A percentile compares a stretch with the other conserved stretches of the same genome.
Evolutionary conservation across 2,329 filamentous ascomycete species (phyloP).

Genomic region (Stagonosporopsis cucurbitacearum): DNA sequence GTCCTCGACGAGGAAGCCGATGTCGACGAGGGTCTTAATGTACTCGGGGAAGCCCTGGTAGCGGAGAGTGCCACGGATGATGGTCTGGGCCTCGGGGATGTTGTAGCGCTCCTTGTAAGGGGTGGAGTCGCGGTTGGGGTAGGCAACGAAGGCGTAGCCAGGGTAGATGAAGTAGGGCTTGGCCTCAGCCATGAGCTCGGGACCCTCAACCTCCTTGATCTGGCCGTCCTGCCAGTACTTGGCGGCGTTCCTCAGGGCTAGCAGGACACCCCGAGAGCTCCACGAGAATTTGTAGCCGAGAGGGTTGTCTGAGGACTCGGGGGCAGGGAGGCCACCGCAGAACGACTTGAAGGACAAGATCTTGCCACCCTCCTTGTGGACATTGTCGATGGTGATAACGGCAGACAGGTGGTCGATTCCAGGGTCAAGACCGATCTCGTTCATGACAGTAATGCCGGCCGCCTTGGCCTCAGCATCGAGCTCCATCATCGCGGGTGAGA

Average conservation of each 20-base stretch:
- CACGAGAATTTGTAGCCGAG: slow-evolving; percentile 90
- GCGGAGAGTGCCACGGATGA: slow-evolving; percentile 82
- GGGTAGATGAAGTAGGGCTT: slow-evolving; percentile 93
- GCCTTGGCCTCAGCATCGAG: slow-evolving; percentile 83
- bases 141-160: slow-evolving; percentile 87
- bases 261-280: slow-evolving; percentile 79
- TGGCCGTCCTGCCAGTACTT: slow-evolving; percentile 83
- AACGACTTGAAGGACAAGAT: slow-evolving; percentile 81
- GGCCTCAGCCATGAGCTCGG: slow-evolving; percentile 82
- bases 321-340: slow-evolving; percentile 63
- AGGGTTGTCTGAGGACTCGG: slow-evolving; percentile 83
- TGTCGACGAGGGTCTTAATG: slow-evolving; percentile 84
- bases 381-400: slow-evolving; percentile 84
- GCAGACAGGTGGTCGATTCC: slow-evolving; percentile 81
- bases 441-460: slow-evolving; percentile 95
- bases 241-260: slow-evolving; percentile 86
- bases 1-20: slow-evolving; percentile 83
- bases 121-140: slow-evolving; percentile 91
- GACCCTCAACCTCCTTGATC: slow-evolving; percentile 61
- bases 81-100: slow-evolving; percentile 89
- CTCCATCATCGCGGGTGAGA: slow-evolving; percentile 90
- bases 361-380: slow-evolving; percentile 88
- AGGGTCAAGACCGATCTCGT: slow-evolving; percentile 72
- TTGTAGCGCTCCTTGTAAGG: slow-evolving; percentile 86
- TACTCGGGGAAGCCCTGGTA: slow-evolving; percentile 93